Evolutionary conservation across 305 asterid species (phyloP).

Genomic region (Plantago lanceolata): DNA sequence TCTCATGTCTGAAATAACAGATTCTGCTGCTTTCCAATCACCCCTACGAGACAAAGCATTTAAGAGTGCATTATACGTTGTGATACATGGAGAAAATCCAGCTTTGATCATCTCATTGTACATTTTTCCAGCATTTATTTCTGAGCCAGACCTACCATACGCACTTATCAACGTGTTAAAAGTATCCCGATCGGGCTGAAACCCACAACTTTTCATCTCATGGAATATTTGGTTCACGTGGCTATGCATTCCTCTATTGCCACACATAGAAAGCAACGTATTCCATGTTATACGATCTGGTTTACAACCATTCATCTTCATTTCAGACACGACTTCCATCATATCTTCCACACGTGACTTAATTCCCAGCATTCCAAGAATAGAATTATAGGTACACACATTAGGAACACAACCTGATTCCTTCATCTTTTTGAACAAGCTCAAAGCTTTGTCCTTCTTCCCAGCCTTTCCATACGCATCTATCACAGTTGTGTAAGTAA

Average conservation of each 20-base stretch:
- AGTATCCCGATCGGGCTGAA: slow-evolving; percentile 84
- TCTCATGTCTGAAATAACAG: slow-evolving; percentile 59
- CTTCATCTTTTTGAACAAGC: slow-evolving; percentile 67
- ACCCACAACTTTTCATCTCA: slow-evolving; percentile 86
- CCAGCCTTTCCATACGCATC: slow-evolving; percentile 94
- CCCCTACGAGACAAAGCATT: slow-evolving; percentile 83
- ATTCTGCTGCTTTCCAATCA: slow-evolving; percentile 74
- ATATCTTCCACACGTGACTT: slow-evolving; percentile 67
- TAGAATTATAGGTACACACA: slow-evolving; percentile 81
- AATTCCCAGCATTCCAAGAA: slow-evolving; percentile 85
- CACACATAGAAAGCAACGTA: slow-evolving; percentile 79
- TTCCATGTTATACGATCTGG: slow-evolving; percentile 91
- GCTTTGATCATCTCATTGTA: slow-evolving; percentile 75
- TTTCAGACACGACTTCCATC: slow-evolving; percentile 66
- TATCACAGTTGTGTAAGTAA: slow-evolving; percentile 82
- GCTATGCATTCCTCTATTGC: slow-evolving; percentile 72
- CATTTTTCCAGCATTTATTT: slow-evolving; percentile 63
- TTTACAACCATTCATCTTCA: slow-evolving; percentile 71
- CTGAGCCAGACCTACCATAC: slow-evolving; percentile 79
- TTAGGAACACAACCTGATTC: slow-evolving; percentile 87
- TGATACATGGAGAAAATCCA: slow-evolving; percentile 73
- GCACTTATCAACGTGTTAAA: slow-evolving; percentile 84
- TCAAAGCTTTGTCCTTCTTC: slow-evolving; percentile 66
- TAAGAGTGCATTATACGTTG: slow-evolving; percentile 80
- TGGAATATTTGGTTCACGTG: slow-evolving; percentile 61